Evolutionary conservation across 106 monocot genomes (phyloP), one percentile per base, ranked within the genome.

Genomic region (Dendrobium officinale): DNA sequence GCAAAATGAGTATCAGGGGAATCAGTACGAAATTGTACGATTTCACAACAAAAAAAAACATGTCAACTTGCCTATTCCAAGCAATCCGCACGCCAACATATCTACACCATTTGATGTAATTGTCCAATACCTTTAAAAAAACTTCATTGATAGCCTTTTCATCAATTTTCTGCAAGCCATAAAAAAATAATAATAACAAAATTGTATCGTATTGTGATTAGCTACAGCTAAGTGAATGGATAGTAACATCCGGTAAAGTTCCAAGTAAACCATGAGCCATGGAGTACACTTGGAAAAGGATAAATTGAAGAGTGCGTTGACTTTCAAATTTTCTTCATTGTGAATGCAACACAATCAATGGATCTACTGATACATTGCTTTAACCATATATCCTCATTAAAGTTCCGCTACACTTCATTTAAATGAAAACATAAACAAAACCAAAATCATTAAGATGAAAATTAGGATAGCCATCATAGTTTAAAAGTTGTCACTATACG

Each of bases 51-150:
- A 82, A 45, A n/a, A n/a, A n/a, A 24, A 17, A 68, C 17, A 59
- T 79, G 16, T 17, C 6, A 49, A 67, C 27, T 78, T 83, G 91
- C 99, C 99, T 99, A 75, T 93, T 95, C 95, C 99, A 99, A 41
- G 88, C 99, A 82, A 95, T 72, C 7, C 93, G 92, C 58, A 81
- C 76, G 42, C 99, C 91, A 42, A 99, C 77, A 67, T 95, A 99
- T 79, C 48, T 90, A 73, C 99, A 99, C 99, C 99, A 99, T 82
- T 93, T 93, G 22, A 90, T 88, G 73, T 99, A 99, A 78, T 99
- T 99, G 74, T 88, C 93, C 24, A 99, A 78, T 31, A 99, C 99
- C 72, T 99, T 95, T 17, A 70, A 55, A 80, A 99, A 99, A 77
- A 93, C 90, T 84, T 93, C 93, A 77, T 83, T 87, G 27, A 99